Evolutionary conservation across 345 rosid genomes (phyloP).

Genomic region (Sapria himalayana): DNA sequence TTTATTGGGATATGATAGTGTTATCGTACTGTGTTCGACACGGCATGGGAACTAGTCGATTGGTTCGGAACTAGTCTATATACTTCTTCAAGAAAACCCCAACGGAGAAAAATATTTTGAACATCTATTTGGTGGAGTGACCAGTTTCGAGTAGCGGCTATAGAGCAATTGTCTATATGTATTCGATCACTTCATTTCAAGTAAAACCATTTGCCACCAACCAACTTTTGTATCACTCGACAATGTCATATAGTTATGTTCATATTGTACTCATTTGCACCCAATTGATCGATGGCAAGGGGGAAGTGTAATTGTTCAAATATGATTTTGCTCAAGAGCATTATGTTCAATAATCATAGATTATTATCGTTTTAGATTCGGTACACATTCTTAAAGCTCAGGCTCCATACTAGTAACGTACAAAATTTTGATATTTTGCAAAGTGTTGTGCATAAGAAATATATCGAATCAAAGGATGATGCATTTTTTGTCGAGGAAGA

Average conservation of each 20-base stretch:
- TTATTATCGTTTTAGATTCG: not conserved
- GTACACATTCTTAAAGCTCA: not conserved
- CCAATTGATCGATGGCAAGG: not conserved
- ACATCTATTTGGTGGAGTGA: not conserved
- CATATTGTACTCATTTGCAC: not conserved
- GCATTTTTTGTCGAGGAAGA: not conserved
- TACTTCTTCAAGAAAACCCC: not conserved
- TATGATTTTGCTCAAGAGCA: not conserved
- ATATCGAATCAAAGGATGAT: not conserved
- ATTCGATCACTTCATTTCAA: not conserved
- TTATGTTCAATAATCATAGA: not conserved
- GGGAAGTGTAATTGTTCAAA: not conserved
- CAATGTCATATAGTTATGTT: no score
- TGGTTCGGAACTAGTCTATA: not conserved
- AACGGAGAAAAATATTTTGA: no score
- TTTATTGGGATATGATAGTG: not conserved
- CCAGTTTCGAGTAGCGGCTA: not conserved
- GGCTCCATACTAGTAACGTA: not conserved
- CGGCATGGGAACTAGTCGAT: no score
- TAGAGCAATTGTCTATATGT: not conserved
- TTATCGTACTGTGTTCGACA: not conserved
- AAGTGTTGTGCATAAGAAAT: slow-evolving; percentile 1
- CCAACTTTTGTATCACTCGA: not conserved
- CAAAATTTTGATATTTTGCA: not conserved
- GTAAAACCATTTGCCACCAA: not conserved